Conservation (phyloP, 768 basidiomycete genomes). For the Clathrus columnatus region DNA sequence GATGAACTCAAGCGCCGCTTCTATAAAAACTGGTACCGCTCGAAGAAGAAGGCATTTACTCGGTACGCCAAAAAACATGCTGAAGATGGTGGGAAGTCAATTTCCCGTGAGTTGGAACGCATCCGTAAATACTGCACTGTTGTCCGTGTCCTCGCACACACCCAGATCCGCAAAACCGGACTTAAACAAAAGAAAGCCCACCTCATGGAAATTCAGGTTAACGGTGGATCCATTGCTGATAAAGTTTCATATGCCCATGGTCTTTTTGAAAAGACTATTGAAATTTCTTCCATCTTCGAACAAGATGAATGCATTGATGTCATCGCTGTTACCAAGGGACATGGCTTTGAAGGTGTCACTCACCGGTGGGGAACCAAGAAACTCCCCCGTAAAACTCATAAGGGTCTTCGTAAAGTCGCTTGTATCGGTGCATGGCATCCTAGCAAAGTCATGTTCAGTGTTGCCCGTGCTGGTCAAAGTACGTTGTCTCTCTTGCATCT, state of each 20-base stretch:
- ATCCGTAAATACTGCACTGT: constrained; percentile 99
- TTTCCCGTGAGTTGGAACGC: constrained; percentile 93
- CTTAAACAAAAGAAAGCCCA: constrained; percentile 99
- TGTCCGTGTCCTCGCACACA: constrained; percentile 98
- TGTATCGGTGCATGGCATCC: constrained; percentile 99
- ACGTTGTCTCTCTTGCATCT: constrained; percentile 26
- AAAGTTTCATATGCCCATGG: constrained; percentile 94
- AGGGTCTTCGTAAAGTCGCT: constrained; percentile 99
- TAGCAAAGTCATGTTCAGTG: constrained; percentile 99
- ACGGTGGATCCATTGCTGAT: constrained; percentile 92
- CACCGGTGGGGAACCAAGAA: constrained; percentile 99
- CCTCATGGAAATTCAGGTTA: constrained; percentile 99
- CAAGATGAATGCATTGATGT: constrained; percentile 95
- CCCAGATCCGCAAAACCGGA: constrained; percentile 96
- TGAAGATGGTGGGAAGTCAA: constrained; percentile 86
- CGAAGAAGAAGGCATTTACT: constrained; percentile 99
- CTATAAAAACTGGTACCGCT: constrained; percentile 99
- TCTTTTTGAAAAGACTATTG: constrained; percentile 94
- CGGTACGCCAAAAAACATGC: constrained; percentile 99
- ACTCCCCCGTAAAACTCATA: constrained; percentile 97
- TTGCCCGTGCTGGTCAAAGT: constrained; percentile 99
- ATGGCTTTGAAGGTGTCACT: constrained; percentile 99
- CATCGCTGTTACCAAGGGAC: constrained; percentile 98
- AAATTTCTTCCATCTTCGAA: constrained; percentile 82
- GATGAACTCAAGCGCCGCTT: constrained; percentile 98